Base-by-base conservation (phyloP, 768 basidiomycete genomes). In the Lyophyllum decastes region DNA sequence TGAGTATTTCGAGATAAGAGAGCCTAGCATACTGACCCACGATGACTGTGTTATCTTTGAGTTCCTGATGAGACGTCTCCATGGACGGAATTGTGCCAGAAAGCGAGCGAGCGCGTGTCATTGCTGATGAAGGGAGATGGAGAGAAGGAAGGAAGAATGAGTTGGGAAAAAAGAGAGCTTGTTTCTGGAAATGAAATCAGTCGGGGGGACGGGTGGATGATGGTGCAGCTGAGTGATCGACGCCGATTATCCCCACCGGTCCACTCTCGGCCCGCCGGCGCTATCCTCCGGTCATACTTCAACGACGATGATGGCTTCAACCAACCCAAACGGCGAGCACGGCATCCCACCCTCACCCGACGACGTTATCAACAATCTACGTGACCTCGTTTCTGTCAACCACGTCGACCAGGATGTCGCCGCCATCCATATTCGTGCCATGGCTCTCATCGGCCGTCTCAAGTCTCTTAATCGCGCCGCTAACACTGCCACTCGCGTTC, bases 1-100 rank as follows among this genome's bases (percentile, higher is more conserved):
- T 66, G 57, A 65, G 51, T 34, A 16, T 54, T 27, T 12, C 57
- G 46, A 44, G 57, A 55, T 53, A 41, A 45, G 59, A 55, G 52
- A 47, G 50, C 30, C 58, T 62, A 67, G 64, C 64, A 27, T 26
- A 78, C 87, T 66, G 62, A 90, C 94, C 94, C 66, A 96, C 77
- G 76, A 97, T 87, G 78, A 93, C 71, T 19, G 94, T 95, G 79
- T 96, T 94, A 57, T 94, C 88, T 72, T 80, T 90, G 77, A 96
- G 83, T 55, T 83, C 80, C 34, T 90, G 79, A 57, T 87, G 82
- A 57, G 77, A 68, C 47, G 82, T 80, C 76, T 91, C 88, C 94
- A 95, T 94, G 46, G 92, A 94, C 19, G 94, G 94, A 70, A 95
- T 95, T 11, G 89, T 88, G 49, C 93, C 94, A 25, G 90, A 89